These are phyloP conservation scores for Zea mays DNA, from an alignment of 176 grass and related monocot genomes.

Conservation along the genomic window DNA sequence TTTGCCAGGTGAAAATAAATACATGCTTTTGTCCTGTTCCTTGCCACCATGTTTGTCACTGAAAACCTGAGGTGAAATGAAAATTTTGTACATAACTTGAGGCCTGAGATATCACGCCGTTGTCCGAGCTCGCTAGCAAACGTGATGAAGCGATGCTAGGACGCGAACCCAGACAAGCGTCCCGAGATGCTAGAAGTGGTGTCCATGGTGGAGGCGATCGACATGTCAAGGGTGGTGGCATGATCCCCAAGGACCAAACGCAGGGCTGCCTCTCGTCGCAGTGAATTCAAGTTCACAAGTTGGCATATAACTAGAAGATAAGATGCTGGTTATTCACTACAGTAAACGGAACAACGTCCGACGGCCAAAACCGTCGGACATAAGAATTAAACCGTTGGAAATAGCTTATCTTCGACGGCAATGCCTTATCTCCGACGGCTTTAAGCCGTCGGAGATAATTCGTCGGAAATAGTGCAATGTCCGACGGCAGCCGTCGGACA, in stretches of 20 bases:
- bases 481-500: too few relatives aligned
- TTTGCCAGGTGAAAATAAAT: conserved; percentile 74
- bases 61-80: conserved; percentile 6
- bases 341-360: too few relatives aligned
- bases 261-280: conserved; percentile 83
- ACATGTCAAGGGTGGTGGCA: conserved; percentile 95
- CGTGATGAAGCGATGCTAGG: conserved; percentile 98
- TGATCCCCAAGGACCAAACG: conserved; percentile 72
- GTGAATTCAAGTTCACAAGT: too few relatives aligned
- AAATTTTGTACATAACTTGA: conserved; percentile 63
- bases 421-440: too few relatives aligned
- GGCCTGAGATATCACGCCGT: conserved; percentile 95
- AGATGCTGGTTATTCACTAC: too few relatives aligned
- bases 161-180: conserved; percentile 84
- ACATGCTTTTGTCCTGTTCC: not conserved
- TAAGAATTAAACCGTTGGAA: too few relatives aligned
- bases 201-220: conserved; percentile 88
- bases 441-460: too few relatives aligned
- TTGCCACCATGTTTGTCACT: conserved; percentile 9
- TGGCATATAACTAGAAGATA: too few relatives aligned
- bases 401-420: too few relatives aligned
- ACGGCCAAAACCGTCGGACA: too few relatives aligned
- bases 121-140: conserved; percentile 85
- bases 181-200: conserved; percentile 92
- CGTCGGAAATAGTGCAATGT: too few relatives aligned